Conservation (phyloP, 441 rosid genomes). For the Pelargonium citronellum region DNA sequence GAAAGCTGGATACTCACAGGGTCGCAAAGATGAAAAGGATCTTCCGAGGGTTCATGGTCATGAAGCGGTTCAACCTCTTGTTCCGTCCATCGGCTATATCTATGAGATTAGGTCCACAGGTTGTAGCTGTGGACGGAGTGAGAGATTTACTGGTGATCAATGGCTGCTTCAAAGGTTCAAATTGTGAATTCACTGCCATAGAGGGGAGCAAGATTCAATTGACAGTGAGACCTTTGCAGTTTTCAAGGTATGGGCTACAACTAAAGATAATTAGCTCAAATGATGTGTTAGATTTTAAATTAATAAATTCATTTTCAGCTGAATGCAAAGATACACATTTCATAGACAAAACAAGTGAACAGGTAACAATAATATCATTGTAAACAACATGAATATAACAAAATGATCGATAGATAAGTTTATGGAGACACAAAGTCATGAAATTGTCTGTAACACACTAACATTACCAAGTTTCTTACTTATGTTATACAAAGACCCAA, state of each 20-base stretch:
- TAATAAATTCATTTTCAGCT: too few relatives aligned
- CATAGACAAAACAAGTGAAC: too few relatives aligned
- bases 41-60: conserved; percentile 6
- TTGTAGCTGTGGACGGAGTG: conserved; percentile 3
- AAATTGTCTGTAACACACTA: background rate
- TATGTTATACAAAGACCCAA: background rate
- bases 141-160: conserved; percentile 1
- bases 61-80: conserved; percentile 1
- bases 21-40: conserved; percentile 4
- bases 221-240: background rate
- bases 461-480: background rate
- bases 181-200: background rate
- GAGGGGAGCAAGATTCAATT: background rate
- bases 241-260: background rate
- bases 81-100: conserved; percentile 3
- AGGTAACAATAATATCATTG: too few relatives aligned
- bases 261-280: background rate
- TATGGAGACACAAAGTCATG: background rate
- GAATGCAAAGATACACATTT: too few relatives aligned
- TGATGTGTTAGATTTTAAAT: background rate
- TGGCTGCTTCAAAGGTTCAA: conserved; percentile 8
- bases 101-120: conserved; percentile 1
- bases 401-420: background rate
- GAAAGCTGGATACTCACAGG: background rate
- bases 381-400: too few relatives aligned